These are phyloP conservation scores for Colletotrichum musicola DNA, from an alignment of 2,329 filamentous ascomycete species.

Conservation along the genomic window DNA sequence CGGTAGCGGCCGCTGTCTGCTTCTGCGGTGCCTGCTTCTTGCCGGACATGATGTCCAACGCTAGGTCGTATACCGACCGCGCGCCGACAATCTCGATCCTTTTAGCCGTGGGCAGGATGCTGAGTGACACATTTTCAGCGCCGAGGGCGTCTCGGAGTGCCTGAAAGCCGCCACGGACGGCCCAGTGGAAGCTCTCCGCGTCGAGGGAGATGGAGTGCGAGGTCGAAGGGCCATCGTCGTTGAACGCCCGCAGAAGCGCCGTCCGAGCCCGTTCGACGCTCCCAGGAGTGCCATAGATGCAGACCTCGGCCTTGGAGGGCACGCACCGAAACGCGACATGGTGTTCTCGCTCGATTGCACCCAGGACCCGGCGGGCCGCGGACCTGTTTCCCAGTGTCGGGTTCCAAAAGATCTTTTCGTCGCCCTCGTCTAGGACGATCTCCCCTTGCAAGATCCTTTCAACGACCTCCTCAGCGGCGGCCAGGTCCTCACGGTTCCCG, in stretches of 20 bases:
- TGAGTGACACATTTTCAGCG: constrained; percentile 45
- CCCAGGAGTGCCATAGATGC: constrained; percentile 44
- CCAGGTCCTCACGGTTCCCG: constrained; percentile 45
- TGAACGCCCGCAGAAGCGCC: constrained; percentile 44
- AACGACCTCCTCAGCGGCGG: constrained; percentile 48
- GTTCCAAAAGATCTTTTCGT: constrained; percentile 48
- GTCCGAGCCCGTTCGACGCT: constrained; percentile 38
- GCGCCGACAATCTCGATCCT: constrained; percentile 49
- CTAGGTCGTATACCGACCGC: constrained; percentile 38
- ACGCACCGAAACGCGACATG: constrained; percentile 47
- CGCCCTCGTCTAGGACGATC: constrained; percentile 43
- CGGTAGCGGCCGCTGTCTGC: too few relatives aligned
- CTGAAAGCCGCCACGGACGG: constrained; percentile 49
- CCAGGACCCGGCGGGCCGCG: neutral
- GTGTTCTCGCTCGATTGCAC: constrained; percentile 13
- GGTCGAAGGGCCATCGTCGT: constrained; percentile 40
- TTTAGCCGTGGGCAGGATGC: constrained; percentile 48
- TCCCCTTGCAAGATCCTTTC: constrained; percentile 50
- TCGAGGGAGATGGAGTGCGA: neutral
- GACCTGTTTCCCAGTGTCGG: constrained; percentile 41
- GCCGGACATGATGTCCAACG: too few relatives aligned
- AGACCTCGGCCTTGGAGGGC: constrained; percentile 45
- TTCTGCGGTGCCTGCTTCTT: too few relatives aligned
- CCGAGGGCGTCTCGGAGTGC: constrained; percentile 45
- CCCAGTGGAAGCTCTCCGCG: constrained; percentile 45